phyloP scores from a whole-genome alignment of 345 rosid species.

The Durio zibethinus region DNA sequence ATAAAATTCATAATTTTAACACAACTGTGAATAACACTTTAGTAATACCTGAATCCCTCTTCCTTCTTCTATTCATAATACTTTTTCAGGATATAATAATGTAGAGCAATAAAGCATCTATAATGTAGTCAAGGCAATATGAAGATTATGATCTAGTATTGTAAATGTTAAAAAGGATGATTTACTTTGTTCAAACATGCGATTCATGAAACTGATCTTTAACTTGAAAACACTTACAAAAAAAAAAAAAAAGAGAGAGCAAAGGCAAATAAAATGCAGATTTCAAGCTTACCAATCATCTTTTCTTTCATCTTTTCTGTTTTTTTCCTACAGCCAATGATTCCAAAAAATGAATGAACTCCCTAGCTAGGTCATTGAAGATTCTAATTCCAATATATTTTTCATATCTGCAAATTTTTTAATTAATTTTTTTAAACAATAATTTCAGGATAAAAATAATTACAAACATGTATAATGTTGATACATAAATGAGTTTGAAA shows the following conservation, averaged over 20 bases:
- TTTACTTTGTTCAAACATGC: neutral
- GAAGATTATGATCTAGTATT: neutral
- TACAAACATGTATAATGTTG: neutral
- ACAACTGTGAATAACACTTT: neutral
- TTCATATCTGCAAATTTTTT: slow-evolving; percentile 61
- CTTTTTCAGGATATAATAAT: neutral
- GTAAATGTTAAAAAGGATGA: neutral
- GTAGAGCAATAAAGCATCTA: neutral
- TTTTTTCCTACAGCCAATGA: slow-evolving; percentile 86
- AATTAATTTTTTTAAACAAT: neutral
- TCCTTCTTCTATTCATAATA: neutral
- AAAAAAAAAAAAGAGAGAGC: neutral
- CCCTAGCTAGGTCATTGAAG: slow-evolving; percentile 73
- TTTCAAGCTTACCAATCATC: slow-evolving; percentile 60
- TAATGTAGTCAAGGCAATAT: neutral
- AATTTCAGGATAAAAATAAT: neutral
- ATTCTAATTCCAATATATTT: slow-evolving; percentile 78
- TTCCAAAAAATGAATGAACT: slow-evolving; percentile 58
- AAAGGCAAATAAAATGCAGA: neutral
- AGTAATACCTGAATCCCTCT: neutral
- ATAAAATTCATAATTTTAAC: neutral
- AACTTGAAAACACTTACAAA: neutral
- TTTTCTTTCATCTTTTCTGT: slow-evolving; percentile 97
- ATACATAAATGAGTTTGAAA: slow-evolving; percentile 31
- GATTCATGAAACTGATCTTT: neutral